Evolutionary conservation across 345 rosid species (phyloP).

Genomic region (Eucalyptus guilfoylei): DNA sequence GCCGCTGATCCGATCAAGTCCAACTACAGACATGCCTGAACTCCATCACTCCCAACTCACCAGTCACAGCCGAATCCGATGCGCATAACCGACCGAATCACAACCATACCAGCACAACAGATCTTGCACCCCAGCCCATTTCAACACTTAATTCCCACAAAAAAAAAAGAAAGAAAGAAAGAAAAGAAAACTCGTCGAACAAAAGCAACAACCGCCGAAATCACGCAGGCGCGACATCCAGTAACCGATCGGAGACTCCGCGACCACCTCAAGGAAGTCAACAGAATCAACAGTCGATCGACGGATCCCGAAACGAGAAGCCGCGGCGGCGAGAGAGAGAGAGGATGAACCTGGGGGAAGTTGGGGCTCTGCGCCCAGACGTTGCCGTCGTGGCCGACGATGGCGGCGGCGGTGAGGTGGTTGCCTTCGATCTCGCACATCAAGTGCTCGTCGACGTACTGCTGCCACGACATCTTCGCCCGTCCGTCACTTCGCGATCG

Average conservation of each 20-base stretch:
- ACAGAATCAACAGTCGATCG: not conserved
- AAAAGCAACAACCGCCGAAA: not conserved
- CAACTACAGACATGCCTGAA: not conserved
- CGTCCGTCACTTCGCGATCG: not conserved
- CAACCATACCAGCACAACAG: not conserved
- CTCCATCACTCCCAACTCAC: not conserved
- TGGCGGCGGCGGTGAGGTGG: constrained; percentile 23
- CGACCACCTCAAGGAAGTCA: not conserved
- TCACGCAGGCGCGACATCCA: not conserved
- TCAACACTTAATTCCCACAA: not conserved
- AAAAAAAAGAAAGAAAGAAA: not conserved
- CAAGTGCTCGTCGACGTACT: constrained; percentile 32
- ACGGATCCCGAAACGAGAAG: not conserved
- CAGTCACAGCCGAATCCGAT: not conserved
- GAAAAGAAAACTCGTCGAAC: not conserved
- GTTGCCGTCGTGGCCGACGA: constrained; percentile 33
- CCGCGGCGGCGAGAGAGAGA: not conserved
- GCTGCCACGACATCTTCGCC: constrained; percentile 36
- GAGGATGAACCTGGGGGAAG: constrained; percentile 18
- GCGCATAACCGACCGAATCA: not conserved
- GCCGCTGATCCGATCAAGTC: not conserved
- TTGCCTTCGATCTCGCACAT: constrained; percentile 35
- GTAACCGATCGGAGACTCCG: not conserved
- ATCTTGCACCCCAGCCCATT: not conserved
- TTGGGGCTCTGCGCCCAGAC: constrained; percentile 34